Percentiles rank a stretch among this genome's conserved stretches.
Conservation (phyloP, 768 basidiomycete genomes). For the Mycena galopus region DNA sequence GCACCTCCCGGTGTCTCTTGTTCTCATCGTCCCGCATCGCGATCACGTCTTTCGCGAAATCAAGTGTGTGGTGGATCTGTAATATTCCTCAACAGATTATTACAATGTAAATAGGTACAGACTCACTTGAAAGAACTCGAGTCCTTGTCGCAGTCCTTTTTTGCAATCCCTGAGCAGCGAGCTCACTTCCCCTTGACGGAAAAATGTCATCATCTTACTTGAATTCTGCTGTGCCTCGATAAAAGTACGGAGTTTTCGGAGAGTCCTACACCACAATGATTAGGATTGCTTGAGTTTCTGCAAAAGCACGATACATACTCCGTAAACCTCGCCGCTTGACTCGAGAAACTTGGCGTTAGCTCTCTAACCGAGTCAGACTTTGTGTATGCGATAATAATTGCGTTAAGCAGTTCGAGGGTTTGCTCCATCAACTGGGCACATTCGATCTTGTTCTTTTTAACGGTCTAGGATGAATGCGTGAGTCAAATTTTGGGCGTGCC, state of each 20-base stretch:
- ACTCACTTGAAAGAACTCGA: too few species aligned
- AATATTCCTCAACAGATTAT: not conserved
- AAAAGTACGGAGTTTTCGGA: too few species aligned
- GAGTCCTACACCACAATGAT: not conserved
- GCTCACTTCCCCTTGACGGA: not conserved
- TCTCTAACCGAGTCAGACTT: too few species aligned
- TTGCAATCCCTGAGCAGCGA: not conserved
- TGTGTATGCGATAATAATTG: too few species aligned
- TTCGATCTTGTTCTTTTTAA: not conserved
- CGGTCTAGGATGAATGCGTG: not conserved
- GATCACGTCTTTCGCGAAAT: not conserved
- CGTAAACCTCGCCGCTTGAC: not conserved
- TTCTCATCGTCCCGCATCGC: not conserved
- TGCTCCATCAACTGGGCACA: not conserved
- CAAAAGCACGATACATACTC: not conserved
- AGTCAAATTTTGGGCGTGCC: too few species aligned
- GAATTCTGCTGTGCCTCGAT: not conserved
- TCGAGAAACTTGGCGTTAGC: not conserved
- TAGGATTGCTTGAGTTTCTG: not conserved
- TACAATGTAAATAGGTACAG: not conserved
- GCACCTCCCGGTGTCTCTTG: not conserved
- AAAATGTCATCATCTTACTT: not conserved
- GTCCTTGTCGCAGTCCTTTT: too few species aligned
- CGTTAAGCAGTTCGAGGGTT: too few species aligned
- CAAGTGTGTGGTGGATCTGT: not conserved